phyloP scores from a whole-genome alignment of 169 alveolate species.

The Cryptosporidium tyzzeri region DNA sequence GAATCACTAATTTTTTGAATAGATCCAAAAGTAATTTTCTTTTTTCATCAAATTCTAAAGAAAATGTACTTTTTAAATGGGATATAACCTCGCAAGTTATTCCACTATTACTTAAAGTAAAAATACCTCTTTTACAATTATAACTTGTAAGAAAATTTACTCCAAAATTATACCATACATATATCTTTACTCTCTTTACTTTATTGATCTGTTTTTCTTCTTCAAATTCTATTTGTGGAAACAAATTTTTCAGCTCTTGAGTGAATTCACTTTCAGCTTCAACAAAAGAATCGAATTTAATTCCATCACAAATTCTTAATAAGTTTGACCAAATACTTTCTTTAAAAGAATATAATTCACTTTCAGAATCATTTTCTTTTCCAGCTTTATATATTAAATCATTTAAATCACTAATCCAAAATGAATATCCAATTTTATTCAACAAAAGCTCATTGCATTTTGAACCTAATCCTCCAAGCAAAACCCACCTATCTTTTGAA shows the following conservation, averaged over 20 bases:
- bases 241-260: neutral
- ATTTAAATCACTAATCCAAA: slow-evolving; percentile 40
- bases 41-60: neutral
- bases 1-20: neutral
- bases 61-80: slow-evolving; percentile 22
- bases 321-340: slow-evolving; percentile 1
- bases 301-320: slow-evolving; percentile 44
- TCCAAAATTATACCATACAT: slow-evolving; percentile 56
- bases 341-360: neutral
- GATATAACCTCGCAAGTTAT: slow-evolving; percentile 19
- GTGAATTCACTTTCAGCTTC: neutral
- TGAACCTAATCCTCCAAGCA: slow-evolving; percentile 26
- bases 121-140: slow-evolving; percentile 40
- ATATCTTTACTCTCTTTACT: neutral
- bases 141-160: slow-evolving; percentile 11
- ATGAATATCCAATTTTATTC: neutral
- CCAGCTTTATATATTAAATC: neutral
- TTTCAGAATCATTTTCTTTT: neutral
- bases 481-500: slow-evolving; percentile 55
- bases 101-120: slow-evolving; percentile 11
- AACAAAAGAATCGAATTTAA: slow-evolving; percentile 19
- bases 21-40: neutral
- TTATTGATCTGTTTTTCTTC: neutral
- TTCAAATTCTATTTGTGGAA: slow-evolving; percentile 7
- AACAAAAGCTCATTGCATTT: neutral